Base-by-base conservation (phyloP, 495 filamentous ascomycete species). In the Neurospora cerealis region DNA sequence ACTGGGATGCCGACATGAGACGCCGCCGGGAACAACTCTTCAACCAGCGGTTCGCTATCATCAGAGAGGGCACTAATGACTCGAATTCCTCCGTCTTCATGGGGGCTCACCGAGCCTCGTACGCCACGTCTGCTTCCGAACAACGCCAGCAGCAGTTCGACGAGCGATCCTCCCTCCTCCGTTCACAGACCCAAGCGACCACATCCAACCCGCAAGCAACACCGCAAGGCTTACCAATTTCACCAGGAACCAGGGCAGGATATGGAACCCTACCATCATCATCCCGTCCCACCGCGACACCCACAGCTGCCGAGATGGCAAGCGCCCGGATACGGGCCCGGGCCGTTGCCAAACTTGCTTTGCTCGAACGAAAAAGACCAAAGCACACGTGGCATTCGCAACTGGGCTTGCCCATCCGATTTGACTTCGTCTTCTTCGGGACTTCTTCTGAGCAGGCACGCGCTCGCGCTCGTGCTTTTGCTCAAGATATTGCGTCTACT, bases 401-500 rank as follows among this genome's bases (percentile, higher is more conserved):
- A 15, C 1, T 66, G 0, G 24, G 13, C 15, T 2, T 34, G 7
- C 54, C 54, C 0, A 19, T 66, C 32, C 54, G 54, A 0, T 19
- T 9, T 0, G 54, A 66, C 13, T 66, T 66, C 0, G 24, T 66
- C 54, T 66, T 9, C 28, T 66, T 66, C 5, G 54, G 54, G 0
- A 17, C 6, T 66, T 34, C 28, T 17, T 19, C 28, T 28, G 0
- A 2, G 2, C 0, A 60, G 0, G 54, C 13, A 1, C 54, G 5
- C 0, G 24, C 2, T 34, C 6, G 6, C 1, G 54, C 54, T 34
- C 28, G 54, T 1, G 54, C 0, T 15, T 54, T 0, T 28, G 11
- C 1, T 15, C 2, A 13, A 0, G 5, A 0, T 3, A 24, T 54
- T 15, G 10, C 11, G 5, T 0, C 0, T 54, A 4, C 11, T 28